These are phyloP conservation scores for Ophiostoma fasciatum DNA, from an alignment of 2,329 filamentous ascomycete genomes.

Conservation along the genomic window DNA sequence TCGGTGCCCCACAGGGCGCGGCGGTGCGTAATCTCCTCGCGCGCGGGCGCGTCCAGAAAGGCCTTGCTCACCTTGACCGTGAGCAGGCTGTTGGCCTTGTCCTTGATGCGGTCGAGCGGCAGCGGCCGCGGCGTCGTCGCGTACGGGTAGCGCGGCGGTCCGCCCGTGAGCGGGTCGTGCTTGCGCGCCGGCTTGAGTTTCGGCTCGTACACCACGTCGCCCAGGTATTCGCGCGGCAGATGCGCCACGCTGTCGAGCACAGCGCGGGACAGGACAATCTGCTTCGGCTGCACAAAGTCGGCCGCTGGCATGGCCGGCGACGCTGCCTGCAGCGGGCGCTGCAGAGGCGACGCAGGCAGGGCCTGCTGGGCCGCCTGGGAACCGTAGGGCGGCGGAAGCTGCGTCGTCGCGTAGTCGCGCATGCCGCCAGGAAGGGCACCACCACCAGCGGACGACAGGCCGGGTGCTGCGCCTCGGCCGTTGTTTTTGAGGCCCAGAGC, in stretches of 20 bases:
- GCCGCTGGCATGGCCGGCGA: neutral
- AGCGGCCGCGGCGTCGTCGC: slow-evolving; percentile 51
- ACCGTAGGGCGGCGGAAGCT: slow-evolving; percentile 30
- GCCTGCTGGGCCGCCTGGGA: slow-evolving; percentile 14
- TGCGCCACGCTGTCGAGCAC: slow-evolving; percentile 59
- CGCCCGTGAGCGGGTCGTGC: slow-evolving; percentile 35
- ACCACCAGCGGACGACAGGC: slow-evolving; percentile 27
- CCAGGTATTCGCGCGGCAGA: slow-evolving; percentile 64
- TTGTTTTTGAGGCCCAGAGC: slow-evolving; percentile 33
- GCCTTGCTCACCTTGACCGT: slow-evolving; percentile 75
- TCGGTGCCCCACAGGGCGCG: slow-evolving; percentile 85
- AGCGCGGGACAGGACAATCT: slow-evolving; percentile 50
- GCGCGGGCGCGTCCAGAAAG: slow-evolving; percentile 52
- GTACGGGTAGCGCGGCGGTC: slow-evolving; percentile 20
- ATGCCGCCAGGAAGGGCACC: slow-evolving; percentile 12
- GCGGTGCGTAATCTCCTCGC: slow-evolving; percentile 71
- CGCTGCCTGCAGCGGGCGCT: no score
- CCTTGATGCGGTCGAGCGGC: slow-evolving; percentile 55
- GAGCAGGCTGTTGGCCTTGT: slow-evolving; percentile 76
- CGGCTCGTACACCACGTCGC: slow-evolving; percentile 68
- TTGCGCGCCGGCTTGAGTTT: slow-evolving; percentile 40
- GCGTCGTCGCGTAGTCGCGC: slow-evolving; percentile 21
- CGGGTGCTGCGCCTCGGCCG: slow-evolving; percentile 29
- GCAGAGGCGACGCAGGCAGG: neutral
- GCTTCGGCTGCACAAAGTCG: slow-evolving; percentile 36